phyloP scores from a whole-genome alignment of 2,329 filamentous ascomycete species.

The Sordariomycetes sp. region DNA sequence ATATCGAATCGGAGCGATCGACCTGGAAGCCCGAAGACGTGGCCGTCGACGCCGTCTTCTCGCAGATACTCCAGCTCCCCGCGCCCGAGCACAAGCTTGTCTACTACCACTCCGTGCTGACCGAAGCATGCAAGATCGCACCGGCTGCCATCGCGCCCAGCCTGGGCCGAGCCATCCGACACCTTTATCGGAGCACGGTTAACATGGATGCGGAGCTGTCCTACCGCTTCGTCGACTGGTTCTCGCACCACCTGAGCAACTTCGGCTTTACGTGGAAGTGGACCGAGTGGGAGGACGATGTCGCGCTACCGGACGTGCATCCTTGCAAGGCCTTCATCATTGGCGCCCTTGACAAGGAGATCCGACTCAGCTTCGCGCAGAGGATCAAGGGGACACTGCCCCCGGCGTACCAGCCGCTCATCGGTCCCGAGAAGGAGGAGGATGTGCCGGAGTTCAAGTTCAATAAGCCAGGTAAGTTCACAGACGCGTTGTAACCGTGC shows the following conservation, averaged over 20 bases:
- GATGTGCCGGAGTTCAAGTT: conserved; percentile 97
- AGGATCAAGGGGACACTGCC: conserved; percentile 91
- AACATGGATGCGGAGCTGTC: conserved; percentile 78
- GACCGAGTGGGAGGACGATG: conserved; percentile 90
- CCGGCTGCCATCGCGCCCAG: conserved; percentile 94
- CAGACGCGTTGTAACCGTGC: background rate
- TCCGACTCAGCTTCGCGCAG: conserved; percentile 90
- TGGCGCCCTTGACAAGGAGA: conserved; percentile 90
- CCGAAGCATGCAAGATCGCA: conserved; percentile 90
- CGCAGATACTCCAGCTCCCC: conserved; percentile 83
- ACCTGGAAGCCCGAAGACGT: conserved; percentile 98
- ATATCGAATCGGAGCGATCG: conserved; percentile 51
- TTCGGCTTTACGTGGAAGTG: conserved; percentile 99
- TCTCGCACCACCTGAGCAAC: conserved; percentile 93
- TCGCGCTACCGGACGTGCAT: conserved; percentile 64
- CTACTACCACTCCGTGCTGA: conserved; percentile 92
- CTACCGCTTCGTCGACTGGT: conserved; percentile 93
- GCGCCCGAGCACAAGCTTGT: conserved; percentile 85
- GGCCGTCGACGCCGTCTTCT: conserved; percentile 94
- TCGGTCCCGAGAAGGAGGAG: conserved; percentile 80
- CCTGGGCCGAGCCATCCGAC: conserved; percentile 84
- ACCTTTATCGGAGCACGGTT: conserved; percentile 73
- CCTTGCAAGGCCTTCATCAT: conserved; percentile 90
- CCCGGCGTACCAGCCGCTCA: conserved; percentile 68
- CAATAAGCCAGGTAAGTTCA: conserved; percentile 54